Percentiles rank a stretch among this genome's conserved stretches.
Evolutionary conservation across 1,284 basidiomycete species (phyloP).

Genomic region (Pseudozyma thailandica): DNA sequence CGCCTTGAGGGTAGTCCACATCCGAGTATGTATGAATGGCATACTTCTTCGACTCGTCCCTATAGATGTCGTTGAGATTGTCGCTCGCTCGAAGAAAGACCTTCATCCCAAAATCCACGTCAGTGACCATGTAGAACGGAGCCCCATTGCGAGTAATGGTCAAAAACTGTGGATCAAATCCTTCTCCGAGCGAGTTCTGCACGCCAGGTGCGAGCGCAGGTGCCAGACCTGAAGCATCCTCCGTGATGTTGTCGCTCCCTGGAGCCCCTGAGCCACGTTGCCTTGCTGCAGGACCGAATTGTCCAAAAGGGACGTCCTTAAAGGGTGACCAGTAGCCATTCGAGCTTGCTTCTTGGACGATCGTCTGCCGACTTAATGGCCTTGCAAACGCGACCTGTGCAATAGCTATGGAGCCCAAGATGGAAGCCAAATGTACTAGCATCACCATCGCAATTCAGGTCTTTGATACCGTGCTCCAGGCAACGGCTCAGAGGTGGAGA

Average conservation of each 20-base stretch:
- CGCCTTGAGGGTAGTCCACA: slow-evolving; percentile 27
- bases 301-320: slow-evolving; percentile 27
- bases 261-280: slow-evolving; percentile 16
- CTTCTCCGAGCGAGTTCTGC: slow-evolving; percentile 35
- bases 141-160: slow-evolving; percentile 16
- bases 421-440: not conserved
- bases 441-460: not conserved
- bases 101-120: slow-evolving; percentile 38
- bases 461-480: slow-evolving; percentile 25
- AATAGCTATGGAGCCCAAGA: not conserved
- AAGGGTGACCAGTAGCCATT: not conserved
- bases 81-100: slow-evolving; percentile 33
- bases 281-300: slow-evolving; percentile 26
- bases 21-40: slow-evolving; percentile 31
- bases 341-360: not conserved
- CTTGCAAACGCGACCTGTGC: slow-evolving; percentile 3
- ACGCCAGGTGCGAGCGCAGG: slow-evolving; percentile 36
- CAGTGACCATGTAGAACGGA: slow-evolving; percentile 38
- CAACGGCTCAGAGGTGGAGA: slow-evolving; percentile 2
- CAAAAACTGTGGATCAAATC: slow-evolving; percentile 43
- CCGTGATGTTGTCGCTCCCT: slow-evolving; percentile 41
- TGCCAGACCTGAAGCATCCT: slow-evolving; percentile 34
- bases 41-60: slow-evolving; percentile 26
- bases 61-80: slow-evolving; percentile 41
- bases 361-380: slow-evolving; percentile 5